Evolutionary conservation across 1,284 basidiomycete genomes (phyloP).

Genomic region (Somion occarium): DNA sequence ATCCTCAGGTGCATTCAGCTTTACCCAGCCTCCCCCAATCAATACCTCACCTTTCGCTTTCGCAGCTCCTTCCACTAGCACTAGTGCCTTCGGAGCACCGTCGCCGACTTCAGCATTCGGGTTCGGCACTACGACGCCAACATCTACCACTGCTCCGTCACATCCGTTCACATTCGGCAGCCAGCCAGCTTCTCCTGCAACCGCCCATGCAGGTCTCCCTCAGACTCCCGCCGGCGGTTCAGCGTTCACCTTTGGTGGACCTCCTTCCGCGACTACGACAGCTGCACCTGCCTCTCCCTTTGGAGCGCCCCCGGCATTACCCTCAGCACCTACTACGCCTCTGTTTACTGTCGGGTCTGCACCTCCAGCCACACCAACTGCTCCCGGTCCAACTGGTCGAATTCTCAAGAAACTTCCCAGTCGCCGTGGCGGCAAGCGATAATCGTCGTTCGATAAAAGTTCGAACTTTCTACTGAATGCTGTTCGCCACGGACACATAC

Average conservation of each 20-base stretch:
- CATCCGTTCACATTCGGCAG: conserved; percentile 26
- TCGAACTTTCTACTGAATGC: no score
- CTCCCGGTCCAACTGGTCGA: conserved; percentile 15
- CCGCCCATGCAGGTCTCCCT: conserved; percentile 24
- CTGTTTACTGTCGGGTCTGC: conserved; percentile 31
- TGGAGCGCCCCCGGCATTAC: conserved; percentile 18
- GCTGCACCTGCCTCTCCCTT: conserved; percentile 23
- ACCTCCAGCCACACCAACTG: conserved; percentile 18
- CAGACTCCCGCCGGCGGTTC: conserved; percentile 20
- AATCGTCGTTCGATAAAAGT: no score
- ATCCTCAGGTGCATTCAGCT: conserved; percentile 18
- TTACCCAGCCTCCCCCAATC: no score
- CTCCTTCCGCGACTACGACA: conserved; percentile 14
- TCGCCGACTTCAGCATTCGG: conserved; percentile 10
- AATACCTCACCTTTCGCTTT: no score
- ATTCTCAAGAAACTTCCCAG: conserved; percentile 29
- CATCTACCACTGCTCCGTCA: conserved; percentile 24
- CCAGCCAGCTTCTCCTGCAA: conserved; percentile 31
- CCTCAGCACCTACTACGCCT: conserved; percentile 8
- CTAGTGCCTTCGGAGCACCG: conserved; percentile 13
- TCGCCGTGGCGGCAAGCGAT: conserved; percentile 26
- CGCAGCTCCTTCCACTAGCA: no score
- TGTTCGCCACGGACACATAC: no score
- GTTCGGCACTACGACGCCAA: conserved; percentile 12
- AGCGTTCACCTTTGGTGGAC: conserved; percentile 26